phyloP scores from a whole-genome alignment of 352 stramenopile genomes.

The Phytophthora boehmeriae region DNA sequence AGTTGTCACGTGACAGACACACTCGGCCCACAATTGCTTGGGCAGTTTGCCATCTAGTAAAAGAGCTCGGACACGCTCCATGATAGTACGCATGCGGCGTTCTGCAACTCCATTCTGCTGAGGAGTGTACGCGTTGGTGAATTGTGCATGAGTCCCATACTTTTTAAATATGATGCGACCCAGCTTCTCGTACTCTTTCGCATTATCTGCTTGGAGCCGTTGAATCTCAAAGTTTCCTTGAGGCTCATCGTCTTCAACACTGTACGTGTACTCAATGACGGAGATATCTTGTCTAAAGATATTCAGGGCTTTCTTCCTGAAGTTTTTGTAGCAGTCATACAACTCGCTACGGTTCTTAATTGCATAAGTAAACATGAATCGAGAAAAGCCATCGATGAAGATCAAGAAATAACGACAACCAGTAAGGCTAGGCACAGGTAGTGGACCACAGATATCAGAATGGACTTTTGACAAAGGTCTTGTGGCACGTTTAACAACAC shows the following conservation, averaged over 20 bases:
- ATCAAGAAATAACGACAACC: slow-evolving; percentile 21
- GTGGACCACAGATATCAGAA: no score
- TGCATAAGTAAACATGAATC: slow-evolving; percentile 26
- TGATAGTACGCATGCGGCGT: no score
- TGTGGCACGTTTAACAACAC: slow-evolving; percentile 24
- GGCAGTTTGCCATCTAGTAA: slow-evolving; percentile 11
- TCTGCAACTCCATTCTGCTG: no score
- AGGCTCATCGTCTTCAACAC: no score
- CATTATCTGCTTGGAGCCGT: background rate
- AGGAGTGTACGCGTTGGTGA: slow-evolving; percentile 17
- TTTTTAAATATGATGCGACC: slow-evolving; percentile 3
- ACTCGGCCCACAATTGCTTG: background rate
- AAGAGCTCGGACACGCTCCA: slow-evolving; percentile 5
- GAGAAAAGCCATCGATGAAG: slow-evolving; percentile 26
- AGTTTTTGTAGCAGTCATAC: slow-evolving; percentile 26
- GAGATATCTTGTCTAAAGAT: slow-evolving; percentile 7
- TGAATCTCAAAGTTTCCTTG: background rate
- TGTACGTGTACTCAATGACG: background rate
- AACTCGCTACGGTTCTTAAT: slow-evolving; percentile 15
- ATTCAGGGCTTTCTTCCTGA: no score
- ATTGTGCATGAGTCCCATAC: slow-evolving; percentile 10
- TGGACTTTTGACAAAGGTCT: slow-evolving; percentile 12
- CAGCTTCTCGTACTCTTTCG: background rate
- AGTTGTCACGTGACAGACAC: background rate
- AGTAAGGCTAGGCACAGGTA: no score